Evolutionary conservation across 495 filamentous ascomycete genomes (phyloP).

Genomic region (Neurospora sp.): DNA sequence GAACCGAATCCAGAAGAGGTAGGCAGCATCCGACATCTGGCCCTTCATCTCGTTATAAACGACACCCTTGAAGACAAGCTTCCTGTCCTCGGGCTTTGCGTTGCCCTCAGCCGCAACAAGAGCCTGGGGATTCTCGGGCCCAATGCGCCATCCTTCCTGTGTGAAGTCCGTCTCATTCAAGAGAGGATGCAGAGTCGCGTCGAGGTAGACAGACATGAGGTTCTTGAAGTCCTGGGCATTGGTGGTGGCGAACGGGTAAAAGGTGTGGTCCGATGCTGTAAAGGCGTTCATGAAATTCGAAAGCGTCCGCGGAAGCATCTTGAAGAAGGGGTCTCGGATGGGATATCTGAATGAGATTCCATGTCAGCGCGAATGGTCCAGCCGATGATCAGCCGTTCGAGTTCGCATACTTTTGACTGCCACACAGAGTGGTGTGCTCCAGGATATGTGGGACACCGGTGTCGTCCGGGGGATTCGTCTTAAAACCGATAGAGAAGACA

Average conservation of each 20-base stretch:
- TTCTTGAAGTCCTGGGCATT: slow-evolving; percentile 93
- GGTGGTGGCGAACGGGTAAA: slow-evolving; percentile 97
- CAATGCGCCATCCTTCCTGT: slow-evolving; percentile 94
- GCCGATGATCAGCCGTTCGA: background rate
- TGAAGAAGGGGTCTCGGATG: slow-evolving; percentile 96
- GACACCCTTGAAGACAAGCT: slow-evolving; percentile 91
- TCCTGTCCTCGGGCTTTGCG: slow-evolving; percentile 34
- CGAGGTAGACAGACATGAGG: slow-evolving; percentile 90
- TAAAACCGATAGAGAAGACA: slow-evolving; percentile 98
- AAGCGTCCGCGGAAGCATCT: slow-evolving; percentile 94
- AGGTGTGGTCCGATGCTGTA: slow-evolving; percentile 92
- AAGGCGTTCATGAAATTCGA: slow-evolving; percentile 99
- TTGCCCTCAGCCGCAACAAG: slow-evolving; percentile 32
- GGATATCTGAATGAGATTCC: slow-evolving; percentile 57
- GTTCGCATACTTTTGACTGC: slow-evolving; percentile 76
- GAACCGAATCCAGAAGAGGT: slow-evolving; percentile 88
- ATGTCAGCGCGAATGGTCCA: slow-evolving; percentile 10
- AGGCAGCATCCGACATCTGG: slow-evolving; percentile 94
- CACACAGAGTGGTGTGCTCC: slow-evolving; percentile 93
- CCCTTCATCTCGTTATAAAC: slow-evolving; percentile 99
- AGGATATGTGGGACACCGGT: slow-evolving; percentile 96
- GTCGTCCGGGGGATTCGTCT: slow-evolving; percentile 94
- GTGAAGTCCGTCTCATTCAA: slow-evolving; percentile 85
- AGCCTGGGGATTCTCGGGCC: slow-evolving; percentile 73
- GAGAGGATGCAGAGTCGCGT: slow-evolving; percentile 83